Base-by-base conservation (phyloP, 2,329 filamentous ascomycete genomes). In the Claviceps pusilla region DNA sequence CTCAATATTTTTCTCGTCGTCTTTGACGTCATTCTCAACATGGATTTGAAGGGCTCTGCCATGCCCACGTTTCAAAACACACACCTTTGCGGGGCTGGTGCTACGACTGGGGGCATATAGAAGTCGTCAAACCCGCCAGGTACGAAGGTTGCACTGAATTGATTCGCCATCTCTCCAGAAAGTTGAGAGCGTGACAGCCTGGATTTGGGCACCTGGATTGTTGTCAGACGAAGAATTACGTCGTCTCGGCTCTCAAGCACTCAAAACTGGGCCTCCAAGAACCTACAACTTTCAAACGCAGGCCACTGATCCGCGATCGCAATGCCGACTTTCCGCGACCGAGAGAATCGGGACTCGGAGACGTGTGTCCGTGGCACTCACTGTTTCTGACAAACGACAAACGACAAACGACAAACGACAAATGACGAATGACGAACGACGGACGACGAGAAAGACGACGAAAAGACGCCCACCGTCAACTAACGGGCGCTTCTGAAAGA, bases 41-140 rank as follows among this genome's bases (percentile, higher is more conserved):
- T 11, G 24, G 14, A 31, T n/a, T n/a, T 9, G 16, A 16, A 7
- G n/a, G 39, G n/a, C 39, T 6, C 5, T n/a, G 14, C 14, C 39
- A 41, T 7, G 39, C 39, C 39, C 11, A 28, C 24, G 54, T 57
- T 57, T 54, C 53, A 41, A n/a, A 33, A 33, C 53, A 59, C 75
- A 63, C 64, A 80, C 78, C 78, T 73, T 68, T 80, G 78, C 59
- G 78, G 78, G 50, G 75, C 67, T 56, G 78, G 78, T 55, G 78
- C 77, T 58, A 79, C 66, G 58, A 81, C 77, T 63, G 80, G 76
- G 57, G 78, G 78, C 76, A 80, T 77, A 64, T 76, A 79, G 63
- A 77, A 81, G 65, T 81, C 78, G 65, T 81, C 78, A 55, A 73
- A 71, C 54, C 76, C 77, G 57, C 77, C 76, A 39, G 78, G 78